Evolutionary conservation across 2,329 filamentous ascomycete genomes (phyloP).

Genomic region (Cytospora schulzeri): DNA sequence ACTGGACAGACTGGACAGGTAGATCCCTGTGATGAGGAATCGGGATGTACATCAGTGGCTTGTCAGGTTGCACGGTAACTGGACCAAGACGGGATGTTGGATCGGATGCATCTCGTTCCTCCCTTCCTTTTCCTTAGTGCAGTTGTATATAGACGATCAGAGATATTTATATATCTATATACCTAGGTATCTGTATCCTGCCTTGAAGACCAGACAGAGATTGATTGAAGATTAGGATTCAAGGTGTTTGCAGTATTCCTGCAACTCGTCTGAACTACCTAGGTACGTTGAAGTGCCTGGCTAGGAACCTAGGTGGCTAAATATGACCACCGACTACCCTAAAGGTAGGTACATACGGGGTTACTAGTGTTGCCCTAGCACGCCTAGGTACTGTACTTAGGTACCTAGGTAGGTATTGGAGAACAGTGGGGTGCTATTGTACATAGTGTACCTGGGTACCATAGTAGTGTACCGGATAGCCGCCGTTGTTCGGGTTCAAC

Average conservation of each 20-base stretch:
- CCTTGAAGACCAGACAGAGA: too few relatives aligned
- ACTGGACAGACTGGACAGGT: not conserved
- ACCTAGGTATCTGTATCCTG: too few relatives aligned
- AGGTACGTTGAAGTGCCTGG: too few relatives aligned
- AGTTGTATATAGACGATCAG: too few relatives aligned
- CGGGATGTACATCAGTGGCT: not conserved
- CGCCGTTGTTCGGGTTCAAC: not conserved
- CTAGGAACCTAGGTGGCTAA: too few relatives aligned
- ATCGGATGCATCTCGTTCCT: conserved; percentile 9
- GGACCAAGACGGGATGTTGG: not conserved
- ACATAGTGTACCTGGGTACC: too few relatives aligned
- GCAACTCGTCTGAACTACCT: conserved; percentile 2
- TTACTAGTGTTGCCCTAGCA: too few relatives aligned
- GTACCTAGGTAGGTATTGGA: not conserved
- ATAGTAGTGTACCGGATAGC: too few relatives aligned
- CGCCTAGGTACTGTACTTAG: not conserved
- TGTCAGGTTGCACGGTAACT: not conserved
- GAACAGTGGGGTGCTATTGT: too few relatives aligned
- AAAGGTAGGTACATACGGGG: too few relatives aligned
- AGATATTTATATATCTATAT: too few relatives aligned
- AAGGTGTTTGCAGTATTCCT: conserved; percentile 12
- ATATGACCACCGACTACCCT: too few relatives aligned
- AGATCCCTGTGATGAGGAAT: not conserved
- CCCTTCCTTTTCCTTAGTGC: not conserved
- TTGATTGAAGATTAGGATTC: conserved; percentile 3